Evolutionary conservation across 1,284 basidiomycete genomes (phyloP).

Genomic region (Cutaneotrichosporon cutaneum): DNA sequence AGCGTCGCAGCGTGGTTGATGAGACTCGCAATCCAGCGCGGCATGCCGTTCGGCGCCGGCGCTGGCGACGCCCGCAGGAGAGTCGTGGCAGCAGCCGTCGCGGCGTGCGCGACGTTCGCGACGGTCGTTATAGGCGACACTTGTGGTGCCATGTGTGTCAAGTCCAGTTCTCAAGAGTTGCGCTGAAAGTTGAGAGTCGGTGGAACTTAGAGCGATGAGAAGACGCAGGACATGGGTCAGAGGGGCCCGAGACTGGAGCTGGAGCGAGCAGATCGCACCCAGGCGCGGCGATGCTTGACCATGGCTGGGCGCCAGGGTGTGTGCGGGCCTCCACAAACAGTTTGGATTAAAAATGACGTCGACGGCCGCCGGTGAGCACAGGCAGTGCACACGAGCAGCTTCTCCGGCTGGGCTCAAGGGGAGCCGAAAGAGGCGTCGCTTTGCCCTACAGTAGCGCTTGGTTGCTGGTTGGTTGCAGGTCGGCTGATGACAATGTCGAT

Average conservation of each 20-base stretch:
- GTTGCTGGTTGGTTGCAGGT: neutral
- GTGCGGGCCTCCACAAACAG: slow-evolving; percentile 3
- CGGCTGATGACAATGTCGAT: no score
- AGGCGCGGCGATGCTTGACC: neutral
- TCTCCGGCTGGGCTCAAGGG: no score
- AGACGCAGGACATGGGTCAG: neutral
- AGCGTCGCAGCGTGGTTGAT: neutral
- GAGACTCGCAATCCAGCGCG: neutral
- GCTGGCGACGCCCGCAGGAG: slow-evolving; percentile 1
- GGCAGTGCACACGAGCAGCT: neutral
- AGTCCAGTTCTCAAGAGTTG: neutral
- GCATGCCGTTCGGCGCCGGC: slow-evolving; percentile 4
- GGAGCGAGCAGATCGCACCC: neutral
- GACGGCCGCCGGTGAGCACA: neutral
- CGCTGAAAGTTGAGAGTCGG: neutral
- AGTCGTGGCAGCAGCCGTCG: neutral
- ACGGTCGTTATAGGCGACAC: neutral
- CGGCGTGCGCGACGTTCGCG: slow-evolving; percentile 1
- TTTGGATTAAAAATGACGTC: neutral
- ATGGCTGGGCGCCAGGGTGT: neutral
- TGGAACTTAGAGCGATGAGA: neutral
- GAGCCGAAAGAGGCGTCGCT: neutral
- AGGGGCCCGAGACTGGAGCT: no score
- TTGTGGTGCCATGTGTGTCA: neutral
- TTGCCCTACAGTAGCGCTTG: neutral